phyloP scores from a whole-genome alignment of 2,329 filamentous ascomycete species.

The Fusarium hainanense region DNA sequence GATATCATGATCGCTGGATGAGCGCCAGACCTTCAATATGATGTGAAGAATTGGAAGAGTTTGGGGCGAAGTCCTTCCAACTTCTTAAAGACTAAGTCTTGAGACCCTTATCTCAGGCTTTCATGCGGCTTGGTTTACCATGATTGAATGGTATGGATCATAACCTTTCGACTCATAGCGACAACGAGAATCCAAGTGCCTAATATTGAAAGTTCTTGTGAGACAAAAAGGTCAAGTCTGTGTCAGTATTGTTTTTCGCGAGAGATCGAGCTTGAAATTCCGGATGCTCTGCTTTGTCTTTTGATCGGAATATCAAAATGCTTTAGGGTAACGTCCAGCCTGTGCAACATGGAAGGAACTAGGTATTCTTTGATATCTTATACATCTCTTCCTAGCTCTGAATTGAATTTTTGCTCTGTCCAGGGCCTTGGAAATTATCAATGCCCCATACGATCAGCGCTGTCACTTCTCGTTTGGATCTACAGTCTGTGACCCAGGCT shows the following conservation, averaged over 20 bases:
- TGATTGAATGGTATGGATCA: not conserved
- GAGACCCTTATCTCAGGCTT: not conserved
- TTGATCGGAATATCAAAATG: not conserved
- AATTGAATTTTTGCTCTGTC: not conserved
- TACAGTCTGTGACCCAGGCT: slow-evolving; percentile 5
- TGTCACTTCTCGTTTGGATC: slow-evolving; percentile 12
- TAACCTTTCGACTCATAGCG: not conserved
- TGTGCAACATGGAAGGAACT: not conserved
- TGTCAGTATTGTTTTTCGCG: not conserved
- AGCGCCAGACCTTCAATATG: not conserved
- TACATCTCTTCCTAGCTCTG: not conserved
- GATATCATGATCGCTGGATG: not conserved
- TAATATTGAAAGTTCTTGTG: not conserved
- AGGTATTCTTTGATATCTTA: not conserved
- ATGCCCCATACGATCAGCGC: slow-evolving; percentile 26
- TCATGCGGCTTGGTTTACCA: not conserved
- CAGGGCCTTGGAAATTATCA: not conserved
- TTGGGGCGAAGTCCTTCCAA: not conserved
- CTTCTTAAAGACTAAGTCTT: not conserved
- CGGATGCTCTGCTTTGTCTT: not conserved
- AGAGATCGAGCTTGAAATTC: not conserved
- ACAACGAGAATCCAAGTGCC: not conserved
- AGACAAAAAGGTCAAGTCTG: not conserved
- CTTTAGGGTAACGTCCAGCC: not conserved
- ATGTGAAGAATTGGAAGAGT: not conserved